Conservation (phyloP, 2,329 filamentous ascomycete genomes). For the Pseudogymnoascus sp. region DNA sequence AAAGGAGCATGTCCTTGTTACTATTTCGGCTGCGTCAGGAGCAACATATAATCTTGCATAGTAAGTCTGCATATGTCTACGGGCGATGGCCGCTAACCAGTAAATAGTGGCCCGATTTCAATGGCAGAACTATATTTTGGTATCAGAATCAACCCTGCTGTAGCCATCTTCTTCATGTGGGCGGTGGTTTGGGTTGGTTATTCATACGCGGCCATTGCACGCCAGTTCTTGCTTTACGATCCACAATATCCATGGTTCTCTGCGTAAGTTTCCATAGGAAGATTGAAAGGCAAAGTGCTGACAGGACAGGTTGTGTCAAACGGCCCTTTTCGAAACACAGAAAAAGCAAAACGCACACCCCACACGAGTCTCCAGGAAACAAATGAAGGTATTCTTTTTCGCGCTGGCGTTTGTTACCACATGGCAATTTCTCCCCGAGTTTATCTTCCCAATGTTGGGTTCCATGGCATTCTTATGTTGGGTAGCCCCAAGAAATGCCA, state of each 20-base stretch:
- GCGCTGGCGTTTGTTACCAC: slow-evolving; percentile 43
- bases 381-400: slow-evolving; percentile 49
- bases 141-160: slow-evolving; percentile 40
- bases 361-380: slow-evolving; percentile 39
- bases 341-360: slow-evolving; percentile 43
- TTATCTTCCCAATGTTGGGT: slow-evolving; percentile 48
- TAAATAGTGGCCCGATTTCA: slow-evolving; percentile 35
- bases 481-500: slow-evolving; percentile 49
- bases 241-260: slow-evolving; percentile 45
- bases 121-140: slow-evolving; percentile 50
- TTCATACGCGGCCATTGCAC: slow-evolving; percentile 47
- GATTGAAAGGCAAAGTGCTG: slow-evolving; percentile 14
- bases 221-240: slow-evolving; percentile 49
- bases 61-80: background rate
- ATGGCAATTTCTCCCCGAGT: slow-evolving; percentile 57
- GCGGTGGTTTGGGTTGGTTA: slow-evolving; percentile 50
- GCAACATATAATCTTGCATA: slow-evolving; percentile 44
- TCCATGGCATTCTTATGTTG: slow-evolving; percentile 55
- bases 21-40: slow-evolving; percentile 42
- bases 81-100: background rate
- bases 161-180: slow-evolving; percentile 52
- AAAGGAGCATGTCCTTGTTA: slow-evolving; percentile 25
- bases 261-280: slow-evolving; percentile 28
- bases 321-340: slow-evolving; percentile 49
- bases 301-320: slow-evolving; percentile 36